Base-by-base conservation (phyloP, 345 rosid genomes). In the Populus alba region DNA sequence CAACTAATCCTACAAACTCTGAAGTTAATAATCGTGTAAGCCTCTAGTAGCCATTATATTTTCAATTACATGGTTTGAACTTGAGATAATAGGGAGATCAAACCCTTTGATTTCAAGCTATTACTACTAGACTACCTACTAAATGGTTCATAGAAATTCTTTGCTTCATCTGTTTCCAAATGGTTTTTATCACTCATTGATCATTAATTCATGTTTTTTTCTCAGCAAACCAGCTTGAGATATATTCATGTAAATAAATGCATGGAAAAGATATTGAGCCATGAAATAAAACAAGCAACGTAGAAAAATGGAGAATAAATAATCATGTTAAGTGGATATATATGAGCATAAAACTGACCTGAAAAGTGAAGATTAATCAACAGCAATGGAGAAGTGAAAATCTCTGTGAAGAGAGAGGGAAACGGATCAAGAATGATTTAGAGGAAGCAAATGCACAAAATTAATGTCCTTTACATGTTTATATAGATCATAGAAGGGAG, bases 331-430 rank as follows among this genome's bases (percentile, higher is more conserved):
- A 25, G 23, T 22, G 66, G 25, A 7, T 25, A 2, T 33, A 33
- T 4, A 5, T 5, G 12, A 66, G 73, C 25, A 8, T 13, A 79
- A 33, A 71, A 76, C 83, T 79, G 33, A 81, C 84, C 87, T 79
- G 31, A 59, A 59, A 59, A 59, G 65, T 59, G 65, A 10, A 25
- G 69, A 41, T 12, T 41, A 41, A 33, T 33, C 37, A 4, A n/a
- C 31, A 33, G 66, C 69, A 75, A 66, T 47, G 78, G 77, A 25
- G 31, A 63, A 63, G 16, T 63, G 8, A 20, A 22, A 7, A 22
- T 55, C 7, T 55, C 5, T 22, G 23, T 3, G 63, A n/a, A 23
- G 23, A 67, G 41, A 67, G 70, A 35, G 45, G 70, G 63, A 10
- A 13, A 1, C 65, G 10, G 29, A 12, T 59, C 29, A 1, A 57